These are phyloP conservation scores for Talaromyces sp. DNA, from an alignment of 2,329 filamentous ascomycete species.

Conservation along the genomic window DNA sequence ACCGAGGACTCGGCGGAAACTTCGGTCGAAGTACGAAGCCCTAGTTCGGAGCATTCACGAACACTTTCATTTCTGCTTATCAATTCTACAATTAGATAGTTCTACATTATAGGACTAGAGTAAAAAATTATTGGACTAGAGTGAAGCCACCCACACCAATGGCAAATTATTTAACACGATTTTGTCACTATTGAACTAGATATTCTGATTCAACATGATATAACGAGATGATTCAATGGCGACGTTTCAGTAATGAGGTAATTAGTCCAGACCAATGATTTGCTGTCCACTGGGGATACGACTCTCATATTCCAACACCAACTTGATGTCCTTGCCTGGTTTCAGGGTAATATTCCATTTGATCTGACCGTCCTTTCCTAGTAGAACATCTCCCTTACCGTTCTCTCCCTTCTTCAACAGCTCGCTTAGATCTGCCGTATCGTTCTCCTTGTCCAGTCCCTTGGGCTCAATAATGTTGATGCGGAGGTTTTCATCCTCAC, in stretches of 20 bases:
- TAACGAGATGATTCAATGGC: not conserved
- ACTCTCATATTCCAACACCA: conserved; percentile 62
- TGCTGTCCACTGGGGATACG: conserved; percentile 46
- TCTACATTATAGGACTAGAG: too few species aligned
- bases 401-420: conserved; percentile 57
- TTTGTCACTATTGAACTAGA: not conserved
- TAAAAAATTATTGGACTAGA: too few species aligned
- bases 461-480: conserved; percentile 29
- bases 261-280: conserved; percentile 15
- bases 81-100: too few species aligned
- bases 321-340: conserved; percentile 55
- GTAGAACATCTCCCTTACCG: conserved; percentile 10
- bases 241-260: not conserved
- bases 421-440: conserved; percentile 25
- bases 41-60: not conserved
- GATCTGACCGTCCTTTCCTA: conserved; percentile 31
- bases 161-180: not conserved
- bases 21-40: not conserved
- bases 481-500: conserved; percentile 31
- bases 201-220: not conserved
- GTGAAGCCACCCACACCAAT: not conserved
- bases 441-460: conserved; percentile 28
- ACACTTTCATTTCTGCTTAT: too few species aligned
- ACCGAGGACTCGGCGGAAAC: not conserved
- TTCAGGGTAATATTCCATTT: conserved; percentile 58